Base-by-base conservation (phyloP, 371 early-diverging fungal species). In the Choanephora cucurbitarum region DNA sequence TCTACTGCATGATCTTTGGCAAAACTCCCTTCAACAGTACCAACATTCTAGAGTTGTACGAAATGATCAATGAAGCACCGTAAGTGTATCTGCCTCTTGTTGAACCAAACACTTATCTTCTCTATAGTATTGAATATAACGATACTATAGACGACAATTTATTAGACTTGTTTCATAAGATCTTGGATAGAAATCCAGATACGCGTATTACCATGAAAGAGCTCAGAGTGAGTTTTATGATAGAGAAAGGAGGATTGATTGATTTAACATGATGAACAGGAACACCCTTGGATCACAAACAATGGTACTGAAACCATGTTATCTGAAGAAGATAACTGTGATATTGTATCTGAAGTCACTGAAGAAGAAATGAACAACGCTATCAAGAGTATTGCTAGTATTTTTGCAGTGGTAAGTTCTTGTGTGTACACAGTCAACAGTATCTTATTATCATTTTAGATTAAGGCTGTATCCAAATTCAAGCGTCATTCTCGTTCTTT, bases 1-100 rank as follows among this genome's bases (percentile, higher is more conserved):
- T 99, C 22, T 99, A 92, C 69, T 93, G 93, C 64, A 75, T 99
- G 67, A 70, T 87, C 8, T 91, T 84, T 62, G 99, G 99, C 2
- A 66, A 69, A 7, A 75, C 99, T 42, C 99, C 99, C 0, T 99
- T 98, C 74, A 62, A 69, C 14, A 96, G 89, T 5, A 43, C 51
- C 13, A 88, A 83, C 33, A 64, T 91, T 6, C 28, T 91, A 0
- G 93, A 94, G 17, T 68, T 97, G 7, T 85, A 90, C 53, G 90
- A 92, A 19, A 64, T 80, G 14, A 93, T 97, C 44, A 70, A 80
- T 14, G 71, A 76, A 5, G 69, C 80, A 13, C 71, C 77, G 64
- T 80, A 80, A 22, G 67, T 70, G 8, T 11, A 8, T 57, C 19
- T 0, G 14, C n/a, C n/a, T 13, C 15, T 40, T 13, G n/a, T n/a